A percentile compares a stretch with the other conserved stretches of the same genome.
These are phyloP conservation scores for Dentipellis sp. DNA, from an alignment of 768 basidiomycete genomes.

Conservation along the genomic window DNA sequence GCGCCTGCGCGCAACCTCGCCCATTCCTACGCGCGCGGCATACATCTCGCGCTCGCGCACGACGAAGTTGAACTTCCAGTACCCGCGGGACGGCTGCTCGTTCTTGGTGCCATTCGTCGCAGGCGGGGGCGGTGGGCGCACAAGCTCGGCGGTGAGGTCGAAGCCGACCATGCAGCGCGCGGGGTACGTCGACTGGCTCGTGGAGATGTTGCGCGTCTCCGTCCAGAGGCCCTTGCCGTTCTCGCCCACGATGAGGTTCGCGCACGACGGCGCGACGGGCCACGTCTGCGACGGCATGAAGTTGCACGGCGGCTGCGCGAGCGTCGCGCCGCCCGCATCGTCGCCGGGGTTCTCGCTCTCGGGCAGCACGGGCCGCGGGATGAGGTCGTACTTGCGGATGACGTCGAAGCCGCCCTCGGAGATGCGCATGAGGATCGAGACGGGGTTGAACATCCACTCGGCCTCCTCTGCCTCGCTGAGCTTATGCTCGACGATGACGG, in stretches of 20 bases:
- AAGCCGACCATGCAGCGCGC: slow-evolving; percentile 25
- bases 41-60: slow-evolving; percentile 21
- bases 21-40: slow-evolving; percentile 21
- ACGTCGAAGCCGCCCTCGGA: slow-evolving; percentile 16
- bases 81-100: slow-evolving; percentile 1
- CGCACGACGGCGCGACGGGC: slow-evolving; percentile 21
- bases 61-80: slow-evolving; percentile 13
- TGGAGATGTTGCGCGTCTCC: slow-evolving; percentile 24
- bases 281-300: slow-evolving; percentile 17
- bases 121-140: neutral
- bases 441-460: slow-evolving; percentile 23
- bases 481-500: slow-evolving; percentile 18
- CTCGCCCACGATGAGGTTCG: slow-evolving; percentile 17
- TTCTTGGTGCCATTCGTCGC: neutral
- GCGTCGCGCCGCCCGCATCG: neutral
- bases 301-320: slow-evolving; percentile 17
- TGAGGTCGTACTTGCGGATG: slow-evolving; percentile 22
- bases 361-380: slow-evolving; percentile 13
- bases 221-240: slow-evolving; percentile 29
- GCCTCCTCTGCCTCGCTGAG: slow-evolving; percentile 13
- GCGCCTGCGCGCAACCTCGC: slow-evolving; percentile 22
- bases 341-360: neutral
- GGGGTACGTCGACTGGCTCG: slow-evolving; percentile 19
- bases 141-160: slow-evolving; percentile 13
- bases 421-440: slow-evolving; percentile 22